Base-by-base conservation (phyloP, 2,329 filamentous ascomycete species). In the Cordyceps fumosorosea region DNA sequence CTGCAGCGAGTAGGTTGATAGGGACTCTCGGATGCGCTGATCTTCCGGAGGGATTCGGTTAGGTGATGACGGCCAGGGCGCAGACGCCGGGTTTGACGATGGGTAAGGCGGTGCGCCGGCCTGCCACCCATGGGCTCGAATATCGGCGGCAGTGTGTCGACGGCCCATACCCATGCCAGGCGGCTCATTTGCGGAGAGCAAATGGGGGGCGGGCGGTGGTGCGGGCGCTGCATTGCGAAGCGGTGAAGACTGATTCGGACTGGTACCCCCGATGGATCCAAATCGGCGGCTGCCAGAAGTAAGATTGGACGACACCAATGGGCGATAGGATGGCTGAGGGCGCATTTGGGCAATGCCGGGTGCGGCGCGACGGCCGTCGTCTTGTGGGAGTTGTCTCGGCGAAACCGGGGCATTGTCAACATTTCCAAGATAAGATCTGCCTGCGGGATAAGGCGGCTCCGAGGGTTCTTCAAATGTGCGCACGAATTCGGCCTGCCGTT, bases 91-190 rank as follows among this genome's bases (percentile, higher is more conserved):
- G 12, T 86, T 86, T 3, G 88, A 87, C 8, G 83, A 80, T 70
- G 86, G 64, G 44, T 70, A 89, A 12, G 88, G 89, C 5, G 88
- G 89, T 29, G 84, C 80, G 48, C 65, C 67, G 8, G 80, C 81
- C 65, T 87, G 88, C 86, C 90, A 93, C 44, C 89, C 91, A 71
- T 92, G 89, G 68, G 93, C 89, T 59, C 95, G 88, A 68, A 99
- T 98, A 72, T 99, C 95, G 63, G 95, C 95, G 45, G 93, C 93
- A 1, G 95, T 99, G 75, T 99, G 95, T 64, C 93, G 86, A 65
- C 93, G 87, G 51, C 87, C 84, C 53, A 96, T 80, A 69, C 86
- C 92, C 62, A 85, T 83, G 42, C 87, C 85, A 40, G 85, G 83
- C 29, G 83, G 81, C 67, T 87, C 81, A 37, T 85, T 80, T 62